Conservation (phyloP, 2,329 filamentous ascomycete species). For the Phaeosphaeriaceae sp. region DNA sequence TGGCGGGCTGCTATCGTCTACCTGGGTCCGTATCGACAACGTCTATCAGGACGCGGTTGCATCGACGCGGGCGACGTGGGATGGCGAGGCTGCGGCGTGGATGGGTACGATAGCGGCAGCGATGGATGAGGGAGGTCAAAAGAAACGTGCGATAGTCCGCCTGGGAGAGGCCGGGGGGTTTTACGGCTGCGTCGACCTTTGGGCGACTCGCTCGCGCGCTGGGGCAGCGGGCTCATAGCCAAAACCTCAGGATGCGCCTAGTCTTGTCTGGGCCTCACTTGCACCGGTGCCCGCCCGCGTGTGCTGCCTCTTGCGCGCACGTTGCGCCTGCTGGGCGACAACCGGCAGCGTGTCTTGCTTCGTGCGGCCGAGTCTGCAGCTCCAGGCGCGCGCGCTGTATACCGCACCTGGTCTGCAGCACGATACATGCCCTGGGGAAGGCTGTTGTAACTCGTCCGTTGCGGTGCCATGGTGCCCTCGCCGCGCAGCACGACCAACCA, state of each 20-base stretch:
- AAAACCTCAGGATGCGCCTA: conserved; percentile 22
- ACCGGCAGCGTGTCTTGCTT: not conserved
- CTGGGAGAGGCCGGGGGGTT: conserved; percentile 24
- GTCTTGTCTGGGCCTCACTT: conserved; percentile 21
- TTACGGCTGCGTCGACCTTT: conserved; percentile 26
- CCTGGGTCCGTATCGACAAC: conserved; percentile 8
- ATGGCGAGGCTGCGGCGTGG: conserved; percentile 11
- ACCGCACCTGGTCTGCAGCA: no score
- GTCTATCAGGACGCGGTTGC: conserved; percentile 26
- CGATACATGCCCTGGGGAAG: no score
- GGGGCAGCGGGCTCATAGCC: conserved; percentile 9
- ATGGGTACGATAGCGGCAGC: conserved; percentile 11
- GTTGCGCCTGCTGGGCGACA: not conserved
- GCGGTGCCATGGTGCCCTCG: not conserved
- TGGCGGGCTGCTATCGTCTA: not conserved
- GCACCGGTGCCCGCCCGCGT: conserved; percentile 10
- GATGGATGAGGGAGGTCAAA: conserved; percentile 28
- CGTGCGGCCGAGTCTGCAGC: not conserved
- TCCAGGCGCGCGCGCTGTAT: not conserved
- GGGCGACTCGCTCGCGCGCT: conserved; percentile 9
- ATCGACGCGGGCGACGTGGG: conserved; percentile 33
- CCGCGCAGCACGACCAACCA: not conserved
- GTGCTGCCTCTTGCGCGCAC: conserved; percentile 1
- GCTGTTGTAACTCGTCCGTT: no score
- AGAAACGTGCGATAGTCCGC: conserved; percentile 28